Evolutionary conservation across 345 rosid species (phyloP), one percentile per base, ranked within the genome.

Genomic region (Psidium friedrichsthalianum): DNA sequence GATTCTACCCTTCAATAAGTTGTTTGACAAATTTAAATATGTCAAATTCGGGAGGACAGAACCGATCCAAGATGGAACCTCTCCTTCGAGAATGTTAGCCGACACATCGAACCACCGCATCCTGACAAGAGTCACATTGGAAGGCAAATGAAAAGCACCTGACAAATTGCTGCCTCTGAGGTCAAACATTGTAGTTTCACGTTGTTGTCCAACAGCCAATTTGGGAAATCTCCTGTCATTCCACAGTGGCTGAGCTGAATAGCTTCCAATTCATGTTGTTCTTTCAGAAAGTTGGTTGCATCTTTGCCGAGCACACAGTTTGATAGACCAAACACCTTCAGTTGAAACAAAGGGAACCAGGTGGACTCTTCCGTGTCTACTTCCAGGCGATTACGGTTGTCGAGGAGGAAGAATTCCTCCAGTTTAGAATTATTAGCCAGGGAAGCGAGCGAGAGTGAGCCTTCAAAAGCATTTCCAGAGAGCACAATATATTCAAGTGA

Each of bases 161-260:
- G 85, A 32, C 15, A 89, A 78, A 15, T 81, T 54, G 74, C 58
- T 86, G 9, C 83, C 76, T 1, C 0, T 47, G 8, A 89, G 40
- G 6, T 6, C 3, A 89, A 76, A 0, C 0, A 0, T 21, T 1
- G 10, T 40, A 90, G 47, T 1, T 40, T 74, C 5, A 85, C n/a
- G 27, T 90, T 90, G 87, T 89, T 90, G 21, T 42, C 27, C 2
- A 90, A 27, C 57, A 90, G 57, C 92, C 92, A 89, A 40, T 4
- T 0, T 20, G 90, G 90, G 29, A 86, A 64, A 6, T 22, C 40
- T 49, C 83, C 87, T 1, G 4, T 59, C n/a, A 90, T 8, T 12
- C 78, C 51, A 16, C 51, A 42, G 20, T 56, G 0, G 2, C 36
- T 83, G 20, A 88, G 82, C 56, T 83, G 82, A 82, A 89, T 16